Evolutionary conservation across 2,329 filamentous ascomycete genomes (phyloP).

Genomic region (Pseudonectria foliicola): DNA sequence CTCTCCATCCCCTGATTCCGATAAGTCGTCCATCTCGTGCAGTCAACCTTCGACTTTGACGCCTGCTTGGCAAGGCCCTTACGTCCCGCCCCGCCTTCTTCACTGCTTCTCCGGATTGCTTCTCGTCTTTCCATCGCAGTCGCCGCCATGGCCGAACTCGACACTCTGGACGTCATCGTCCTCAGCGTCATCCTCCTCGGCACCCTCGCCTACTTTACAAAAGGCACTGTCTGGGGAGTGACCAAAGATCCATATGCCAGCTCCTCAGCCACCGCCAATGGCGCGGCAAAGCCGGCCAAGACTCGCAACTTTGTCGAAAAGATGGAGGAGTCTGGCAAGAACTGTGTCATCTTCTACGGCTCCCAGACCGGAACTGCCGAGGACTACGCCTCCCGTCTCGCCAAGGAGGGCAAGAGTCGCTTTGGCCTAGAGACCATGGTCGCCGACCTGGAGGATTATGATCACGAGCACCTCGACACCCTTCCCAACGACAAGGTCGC

Average conservation of each 20-base stretch:
- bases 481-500: conserved; percentile 85
- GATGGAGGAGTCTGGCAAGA: conserved; percentile 91
- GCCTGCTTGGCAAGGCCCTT: not conserved
- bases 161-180: conserved; percentile 91
- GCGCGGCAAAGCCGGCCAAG: conserved; percentile 68
- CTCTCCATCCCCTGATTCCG: too few species aligned
- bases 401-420: conserved; percentile 94
- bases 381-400: conserved; percentile 91
- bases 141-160: conserved; percentile 80
- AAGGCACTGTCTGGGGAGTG: conserved; percentile 88
- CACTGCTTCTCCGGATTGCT: conserved; percentile 1
- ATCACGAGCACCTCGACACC: conserved; percentile 86
- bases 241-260: conserved; percentile 82
- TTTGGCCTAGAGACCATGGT: conserved; percentile 98
- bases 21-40: too few species aligned
- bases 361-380: conserved; percentile 98
- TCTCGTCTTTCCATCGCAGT: not conserved
- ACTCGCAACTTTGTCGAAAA: conserved; percentile 91
- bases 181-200: conserved; percentile 77
- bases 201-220: conserved; percentile 93
- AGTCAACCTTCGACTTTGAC: too few species aligned
- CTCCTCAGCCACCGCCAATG: conserved; percentile 62
- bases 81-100: not conserved
- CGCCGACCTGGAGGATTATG: conserved; percentile 94
- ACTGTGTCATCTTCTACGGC: conserved; percentile 97